Percentiles rank a stretch among this genome's conserved stretches.
Evolutionary conservation across 352 stramenopile genomes (phyloP).

Genomic region (Pythium folliculosum): DNA sequence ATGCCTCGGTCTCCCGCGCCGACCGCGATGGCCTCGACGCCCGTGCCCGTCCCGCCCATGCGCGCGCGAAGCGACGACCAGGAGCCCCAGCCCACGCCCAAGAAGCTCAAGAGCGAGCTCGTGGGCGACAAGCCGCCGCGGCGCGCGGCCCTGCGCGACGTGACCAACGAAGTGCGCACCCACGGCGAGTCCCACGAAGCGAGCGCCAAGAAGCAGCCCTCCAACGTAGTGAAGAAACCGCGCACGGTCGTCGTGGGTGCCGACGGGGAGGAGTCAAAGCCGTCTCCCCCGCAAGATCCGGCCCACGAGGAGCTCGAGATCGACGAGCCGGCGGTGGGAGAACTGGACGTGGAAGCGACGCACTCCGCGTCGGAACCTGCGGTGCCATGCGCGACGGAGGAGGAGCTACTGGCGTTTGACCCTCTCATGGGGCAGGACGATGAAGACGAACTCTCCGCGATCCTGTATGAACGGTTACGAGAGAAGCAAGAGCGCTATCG

Average conservation of each 20-base stretch:
- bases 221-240: background rate
- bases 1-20: background rate
- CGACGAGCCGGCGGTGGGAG: background rate
- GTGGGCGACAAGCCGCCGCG: constrained; percentile 25
- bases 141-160: constrained; percentile 30
- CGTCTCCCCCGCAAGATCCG: background rate
- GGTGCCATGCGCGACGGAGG: background rate
- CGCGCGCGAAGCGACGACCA: constrained; percentile 26
- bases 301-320: background rate
- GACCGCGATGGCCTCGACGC: background rate
- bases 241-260: background rate
- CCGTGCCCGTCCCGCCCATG: background rate
- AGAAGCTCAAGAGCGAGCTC: constrained; percentile 40
- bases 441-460: constrained; percentile 13
- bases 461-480: constrained; percentile 13
- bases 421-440: constrained; percentile 6
- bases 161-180: constrained; percentile 20
- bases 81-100: constrained; percentile 31
- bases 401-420: constrained; percentile 7
- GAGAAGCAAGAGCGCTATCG: constrained; percentile 21
- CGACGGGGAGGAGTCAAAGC: background rate
- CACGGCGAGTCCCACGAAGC: no score
- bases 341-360: background rate
- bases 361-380: background rate
- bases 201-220: constrained; percentile 1